Evolutionary conservation across 1,139 yeast genomes (phyloP).

Genomic region (Yamadazyma aaseri): DNA sequence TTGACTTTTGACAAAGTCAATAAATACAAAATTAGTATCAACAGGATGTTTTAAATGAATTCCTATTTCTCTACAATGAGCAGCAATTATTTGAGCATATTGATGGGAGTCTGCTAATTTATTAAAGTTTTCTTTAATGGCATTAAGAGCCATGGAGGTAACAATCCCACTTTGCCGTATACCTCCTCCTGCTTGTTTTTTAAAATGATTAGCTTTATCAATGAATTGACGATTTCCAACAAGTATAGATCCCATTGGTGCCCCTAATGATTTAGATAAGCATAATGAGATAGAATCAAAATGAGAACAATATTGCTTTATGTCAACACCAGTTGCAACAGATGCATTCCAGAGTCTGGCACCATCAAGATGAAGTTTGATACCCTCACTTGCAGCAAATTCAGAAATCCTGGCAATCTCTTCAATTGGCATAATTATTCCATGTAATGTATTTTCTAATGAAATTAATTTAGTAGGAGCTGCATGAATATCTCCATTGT

Average conservation of each 20-base stretch:
- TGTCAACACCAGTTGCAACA: constrained; percentile 67
- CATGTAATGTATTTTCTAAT: constrained; percentile 86
- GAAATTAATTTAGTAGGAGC: constrained; percentile 88
- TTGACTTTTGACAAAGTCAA: constrained; percentile 34
- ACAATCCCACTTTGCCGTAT: constrained; percentile 86
- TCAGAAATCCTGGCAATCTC: constrained; percentile 72
- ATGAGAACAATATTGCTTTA: constrained; percentile 69
- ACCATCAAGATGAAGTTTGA: constrained; percentile 84
- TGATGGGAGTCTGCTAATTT: constrained; percentile 49
- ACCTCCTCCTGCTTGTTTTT: constrained; percentile 95
- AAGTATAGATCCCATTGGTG: constrained; percentile 89
- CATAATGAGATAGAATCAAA: constrained; percentile 91
- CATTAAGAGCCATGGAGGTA: constrained; percentile 60
- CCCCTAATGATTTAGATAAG: constrained; percentile 87
- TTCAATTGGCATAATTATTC: constrained; percentile 76
- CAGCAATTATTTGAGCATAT: constrained; percentile 52
- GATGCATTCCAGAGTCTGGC: constrained; percentile 95
- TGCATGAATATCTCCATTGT: constrained; percentile 78
- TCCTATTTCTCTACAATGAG: constrained; percentile 36
- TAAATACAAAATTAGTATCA: constrained; percentile 42
- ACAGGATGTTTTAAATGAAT: constrained; percentile 39
- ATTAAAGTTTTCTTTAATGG: constrained; percentile 38
- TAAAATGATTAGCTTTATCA: constrained; percentile 77
- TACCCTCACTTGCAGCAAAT: constrained; percentile 64
- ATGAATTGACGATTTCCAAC: constrained; percentile 68